A percentile compares a stretch with the other conserved stretches of the same genome.
These are phyloP conservation scores for Suillus plorans DNA, from an alignment of 768 basidiomycete genomes.

Conservation along the genomic window DNA sequence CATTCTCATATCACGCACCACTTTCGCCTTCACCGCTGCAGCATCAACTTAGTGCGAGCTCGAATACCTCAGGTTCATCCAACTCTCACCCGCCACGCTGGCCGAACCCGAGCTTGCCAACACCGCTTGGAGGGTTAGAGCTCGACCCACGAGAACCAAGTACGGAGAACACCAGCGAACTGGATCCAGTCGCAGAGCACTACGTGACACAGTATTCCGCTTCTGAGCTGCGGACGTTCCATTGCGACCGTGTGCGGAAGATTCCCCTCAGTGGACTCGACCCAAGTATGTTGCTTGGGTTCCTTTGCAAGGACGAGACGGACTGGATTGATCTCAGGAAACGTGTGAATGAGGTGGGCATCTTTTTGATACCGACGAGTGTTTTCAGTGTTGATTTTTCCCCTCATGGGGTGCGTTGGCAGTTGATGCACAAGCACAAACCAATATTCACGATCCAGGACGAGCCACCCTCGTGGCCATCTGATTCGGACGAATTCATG, in stretches of 20 bases:
- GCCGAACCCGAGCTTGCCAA: conserved; percentile 25
- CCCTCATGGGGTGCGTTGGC: background rate
- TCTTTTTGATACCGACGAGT: background rate
- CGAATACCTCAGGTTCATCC: conserved; percentile 27
- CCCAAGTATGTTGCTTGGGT: conserved; percentile 96
- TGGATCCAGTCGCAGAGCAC: conserved; percentile 54
- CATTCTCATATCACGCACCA: conserved; percentile 58
- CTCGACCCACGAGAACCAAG: conserved; percentile 40
- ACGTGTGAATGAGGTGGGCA: conserved; percentile 69
- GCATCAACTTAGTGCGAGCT: conserved; percentile 54
- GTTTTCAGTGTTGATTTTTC: conserved; percentile 9
- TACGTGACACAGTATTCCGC: conserved; percentile 73
- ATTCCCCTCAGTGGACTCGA: conserved; percentile 90
- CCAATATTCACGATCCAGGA: conserved; percentile 86
- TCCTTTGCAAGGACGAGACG: conserved; percentile 75
- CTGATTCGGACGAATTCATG: conserved; percentile 68
- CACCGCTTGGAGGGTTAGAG: conserved; percentile 25
- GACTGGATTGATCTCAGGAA: conserved; percentile 85
- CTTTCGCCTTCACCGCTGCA: conserved; percentile 66
- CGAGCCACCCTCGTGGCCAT: conserved; percentile 83
- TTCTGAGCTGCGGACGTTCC: conserved; percentile 82
- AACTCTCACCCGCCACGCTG: conserved; percentile 30
- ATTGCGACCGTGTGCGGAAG: conserved; percentile 95
- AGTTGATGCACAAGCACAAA: conserved; percentile 49
- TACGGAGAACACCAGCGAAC: conserved; percentile 27